Percentiles rank a stretch among this genome's conserved stretches.
Evolutionary conservation across 148 eudicot genomes (phyloP).

Genomic region (Cornus controversa): DNA sequence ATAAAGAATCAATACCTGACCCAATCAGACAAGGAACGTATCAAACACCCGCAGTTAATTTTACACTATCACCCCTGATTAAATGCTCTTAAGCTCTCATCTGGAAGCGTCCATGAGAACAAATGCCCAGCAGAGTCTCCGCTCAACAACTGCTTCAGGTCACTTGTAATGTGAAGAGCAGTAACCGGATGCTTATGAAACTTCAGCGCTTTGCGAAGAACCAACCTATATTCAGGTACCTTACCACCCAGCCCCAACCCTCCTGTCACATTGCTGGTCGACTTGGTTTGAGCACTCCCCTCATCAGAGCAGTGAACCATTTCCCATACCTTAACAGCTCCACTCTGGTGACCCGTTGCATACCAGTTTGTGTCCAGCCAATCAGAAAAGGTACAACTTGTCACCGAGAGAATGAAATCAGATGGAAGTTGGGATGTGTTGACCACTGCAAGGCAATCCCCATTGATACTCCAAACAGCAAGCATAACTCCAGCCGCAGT

Average conservation of each 20-base stretch:
- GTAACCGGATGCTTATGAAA: constrained; percentile 85
- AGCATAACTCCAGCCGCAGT: constrained; percentile 91
- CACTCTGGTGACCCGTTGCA: constrained; percentile 93
- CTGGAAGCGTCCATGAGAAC: constrained; percentile 89
- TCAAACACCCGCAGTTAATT: neutral
- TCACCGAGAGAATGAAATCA: constrained; percentile 73
- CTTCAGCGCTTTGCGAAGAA: constrained; percentile 82
- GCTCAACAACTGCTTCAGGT: constrained; percentile 79
- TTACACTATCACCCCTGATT: constrained; percentile 45
- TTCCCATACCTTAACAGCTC: constrained; percentile 88
- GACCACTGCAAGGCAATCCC: constrained; percentile 81
- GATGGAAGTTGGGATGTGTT: constrained; percentile 95
- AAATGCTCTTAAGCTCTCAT: constrained; percentile 63
- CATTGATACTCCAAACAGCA: constrained; percentile 90
- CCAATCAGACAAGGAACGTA: constrained; percentile 16
- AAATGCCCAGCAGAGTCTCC: constrained; percentile 87
- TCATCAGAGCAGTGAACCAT: constrained; percentile 67
- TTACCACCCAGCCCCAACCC: constrained; percentile 50
- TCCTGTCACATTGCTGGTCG: constrained; percentile 25
- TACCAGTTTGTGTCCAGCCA: constrained; percentile 90
- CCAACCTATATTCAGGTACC: constrained; percentile 67
- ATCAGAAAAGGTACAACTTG: constrained; percentile 74
- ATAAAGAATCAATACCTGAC: constrained; percentile 12
- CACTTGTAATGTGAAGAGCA: constrained; percentile 70
- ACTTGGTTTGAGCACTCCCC: constrained; percentile 37